phyloP scores from a whole-genome alignment of 371 early-diverging fungal genomes.

The Circinella minor region DNA sequence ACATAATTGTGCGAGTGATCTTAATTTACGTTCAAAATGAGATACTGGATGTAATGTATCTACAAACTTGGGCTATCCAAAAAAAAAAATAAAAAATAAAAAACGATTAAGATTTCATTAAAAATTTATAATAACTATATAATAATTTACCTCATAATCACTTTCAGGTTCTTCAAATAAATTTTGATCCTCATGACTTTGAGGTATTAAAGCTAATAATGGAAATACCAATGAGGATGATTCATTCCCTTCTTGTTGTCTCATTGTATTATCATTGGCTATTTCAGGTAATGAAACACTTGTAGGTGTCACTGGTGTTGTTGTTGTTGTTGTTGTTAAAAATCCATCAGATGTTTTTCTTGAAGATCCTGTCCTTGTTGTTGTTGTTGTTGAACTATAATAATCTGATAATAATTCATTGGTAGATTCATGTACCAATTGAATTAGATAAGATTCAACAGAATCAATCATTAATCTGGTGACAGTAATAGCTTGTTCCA shows the following conservation, averaged over 20 bases:
- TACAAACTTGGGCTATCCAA: constrained; percentile 37
- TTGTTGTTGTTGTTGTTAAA: not conserved
- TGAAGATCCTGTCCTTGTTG: not conserved
- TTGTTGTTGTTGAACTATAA: not conserved
- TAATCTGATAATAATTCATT: constrained; percentile 1
- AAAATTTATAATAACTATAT: not conserved
- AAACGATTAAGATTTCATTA: too few relatives aligned
- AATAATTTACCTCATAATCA: constrained; percentile 21
- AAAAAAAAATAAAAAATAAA: too few relatives aligned
- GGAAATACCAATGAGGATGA: not conserved
- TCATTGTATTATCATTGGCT: not conserved
- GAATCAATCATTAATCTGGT: constrained; percentile 46
- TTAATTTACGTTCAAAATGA: constrained; percentile 44
- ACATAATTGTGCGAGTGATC: constrained; percentile 48
- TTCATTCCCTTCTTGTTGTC: not conserved
- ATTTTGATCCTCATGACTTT: constrained; percentile 14
- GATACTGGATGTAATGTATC: constrained; percentile 48
- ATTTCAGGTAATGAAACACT: constrained; percentile 5
- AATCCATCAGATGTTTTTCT: constrained; percentile 3
- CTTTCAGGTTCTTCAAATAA: constrained; percentile 8
- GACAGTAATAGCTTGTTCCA: constrained; percentile 41
- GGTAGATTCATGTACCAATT: constrained; percentile 22
- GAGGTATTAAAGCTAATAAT: constrained; percentile 25
- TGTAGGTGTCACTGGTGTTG: not conserved
- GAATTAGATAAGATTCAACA: constrained; percentile 31